phyloP scores from a whole-genome alignment of 1,284 basidiomycete genomes.

The Amylostereum areolatum region DNA sequence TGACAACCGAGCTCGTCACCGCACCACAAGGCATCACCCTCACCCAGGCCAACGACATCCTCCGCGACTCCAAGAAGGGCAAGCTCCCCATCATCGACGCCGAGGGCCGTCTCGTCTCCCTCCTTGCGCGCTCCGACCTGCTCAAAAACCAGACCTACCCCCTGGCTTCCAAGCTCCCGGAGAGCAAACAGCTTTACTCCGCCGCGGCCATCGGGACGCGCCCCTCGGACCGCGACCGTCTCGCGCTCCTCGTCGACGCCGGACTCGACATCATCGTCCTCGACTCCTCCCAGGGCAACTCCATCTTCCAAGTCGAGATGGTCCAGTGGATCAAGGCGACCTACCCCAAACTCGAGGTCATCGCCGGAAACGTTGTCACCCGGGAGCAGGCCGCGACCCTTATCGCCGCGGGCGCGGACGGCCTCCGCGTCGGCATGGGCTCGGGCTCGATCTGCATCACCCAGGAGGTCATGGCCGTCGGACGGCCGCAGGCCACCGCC shows the following conservation, averaged over 20 bases:
- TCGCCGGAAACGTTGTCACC: constrained; percentile 97
- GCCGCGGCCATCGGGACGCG: constrained; percentile 97
- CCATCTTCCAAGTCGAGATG: constrained; percentile 92
- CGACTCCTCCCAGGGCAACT: constrained; percentile 98
- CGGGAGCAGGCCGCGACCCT: constrained; percentile 95
- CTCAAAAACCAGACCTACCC: constrained; percentile 99
- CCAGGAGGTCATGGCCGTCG: constrained; percentile 99
- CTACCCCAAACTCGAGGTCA: constrained; percentile 83
- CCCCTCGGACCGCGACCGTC: constrained; percentile 82
- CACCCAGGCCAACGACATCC: constrained; percentile 87
- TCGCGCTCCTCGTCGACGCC: constrained; percentile 84
- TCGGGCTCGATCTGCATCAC: constrained; percentile 99
- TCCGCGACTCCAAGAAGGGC: constrained; percentile 96
- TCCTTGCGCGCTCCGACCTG: constrained; percentile 93
- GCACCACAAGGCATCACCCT: constrained; percentile 86
- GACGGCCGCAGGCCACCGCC: constrained; percentile 95
- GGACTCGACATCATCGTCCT: constrained; percentile 94
- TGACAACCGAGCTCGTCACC: constrained; percentile 85
- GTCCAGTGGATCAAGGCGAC: constrained; percentile 90
- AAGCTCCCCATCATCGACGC: constrained; percentile 90
- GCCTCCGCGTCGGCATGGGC: constrained; percentile 94
- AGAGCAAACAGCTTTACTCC: constrained; percentile 94
- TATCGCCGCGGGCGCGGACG: constrained; percentile 94
- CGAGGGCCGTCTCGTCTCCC: constrained; percentile 73
- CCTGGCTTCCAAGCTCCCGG: constrained; percentile 87